A percentile compares a stretch with the other conserved stretches of the same genome.
These are phyloP conservation scores for Globisporangium iwayamae DNA, from an alignment of 352 stramenopile species.

Conservation along the genomic window DNA sequence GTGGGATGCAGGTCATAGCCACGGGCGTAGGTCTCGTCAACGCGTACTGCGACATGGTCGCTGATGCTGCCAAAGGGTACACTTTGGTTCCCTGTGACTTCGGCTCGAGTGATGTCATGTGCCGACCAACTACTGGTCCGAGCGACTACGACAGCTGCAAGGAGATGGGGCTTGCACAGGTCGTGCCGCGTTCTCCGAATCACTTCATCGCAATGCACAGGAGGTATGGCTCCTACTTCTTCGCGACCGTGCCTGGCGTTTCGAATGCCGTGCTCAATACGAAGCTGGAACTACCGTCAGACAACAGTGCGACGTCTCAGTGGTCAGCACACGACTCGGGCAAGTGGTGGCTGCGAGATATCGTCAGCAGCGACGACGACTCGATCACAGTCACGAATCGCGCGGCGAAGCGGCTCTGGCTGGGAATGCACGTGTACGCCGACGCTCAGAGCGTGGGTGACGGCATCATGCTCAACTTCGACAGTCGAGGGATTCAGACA, in stretches of 20 bases:
- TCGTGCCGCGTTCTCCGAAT: constrained; percentile 42
- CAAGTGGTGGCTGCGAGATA: constrained; percentile 63
- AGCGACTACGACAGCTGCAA: constrained; percentile 53
- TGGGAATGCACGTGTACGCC: constrained; percentile 46
- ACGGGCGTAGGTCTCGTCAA: constrained; percentile 35
- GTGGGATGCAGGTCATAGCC: constrained; percentile 40
- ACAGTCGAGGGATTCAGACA: constrained; percentile 38
- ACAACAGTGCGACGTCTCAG: constrained; percentile 38
- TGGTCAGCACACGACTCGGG: constrained; percentile 46
- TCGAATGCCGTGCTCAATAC: constrained; percentile 38
- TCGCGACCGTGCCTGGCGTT: constrained; percentile 46
- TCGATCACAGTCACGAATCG: constrained; percentile 14
- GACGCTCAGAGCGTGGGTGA: constrained; percentile 43
- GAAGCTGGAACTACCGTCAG: constrained; percentile 34
- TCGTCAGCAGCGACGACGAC: constrained; percentile 25
- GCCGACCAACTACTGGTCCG: constrained; percentile 25
- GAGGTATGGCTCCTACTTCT: constrained; percentile 47
- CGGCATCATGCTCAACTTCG: constrained; percentile 40
- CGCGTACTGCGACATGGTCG: constrained; percentile 53
- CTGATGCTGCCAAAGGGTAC: constrained; percentile 49
- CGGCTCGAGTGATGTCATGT: constrained; percentile 29
- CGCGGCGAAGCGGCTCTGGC: constrained; percentile 34
- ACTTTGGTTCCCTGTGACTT: constrained; percentile 47
- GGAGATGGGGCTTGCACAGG: constrained; percentile 38
- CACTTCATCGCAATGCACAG: constrained; percentile 45